Percentiles rank a stretch among this genome's conserved stretches.
Conservation (phyloP, 164 flowering plant genomes). For the Magnolia changhungtana region DNA sequence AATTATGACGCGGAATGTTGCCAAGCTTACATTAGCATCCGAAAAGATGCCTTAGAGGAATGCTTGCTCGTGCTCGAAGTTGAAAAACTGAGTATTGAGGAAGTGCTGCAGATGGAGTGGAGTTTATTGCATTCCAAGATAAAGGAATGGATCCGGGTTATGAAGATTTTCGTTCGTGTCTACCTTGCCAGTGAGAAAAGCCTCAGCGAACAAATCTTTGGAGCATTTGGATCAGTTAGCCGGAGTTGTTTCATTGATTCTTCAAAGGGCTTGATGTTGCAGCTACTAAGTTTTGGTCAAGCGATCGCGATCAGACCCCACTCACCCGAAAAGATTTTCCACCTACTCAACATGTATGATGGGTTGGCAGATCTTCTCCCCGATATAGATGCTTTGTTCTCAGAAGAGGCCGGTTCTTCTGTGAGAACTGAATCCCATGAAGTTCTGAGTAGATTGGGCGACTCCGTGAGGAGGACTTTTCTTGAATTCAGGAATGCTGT, state of each 20-base stretch:
- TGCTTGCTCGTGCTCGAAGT: slow-evolving; percentile 59
- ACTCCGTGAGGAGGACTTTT: slow-evolving; percentile 1
- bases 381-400: slow-evolving; percentile 9
- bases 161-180: slow-evolving; percentile 4
- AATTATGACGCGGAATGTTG: slow-evolving; percentile 63
- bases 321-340: background rate
- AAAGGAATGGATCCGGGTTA: slow-evolving; percentile 6
- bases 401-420: background rate
- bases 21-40: slow-evolving; percentile 48
- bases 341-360: slow-evolving; percentile 10
- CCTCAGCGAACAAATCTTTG: slow-evolving; percentile 3
- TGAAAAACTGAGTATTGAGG: slow-evolving; percentile 79
- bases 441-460: slow-evolving; percentile 7
- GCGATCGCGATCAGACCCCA: slow-evolving; percentile 6
- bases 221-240: background rate
- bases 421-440: slow-evolving; percentile 6
- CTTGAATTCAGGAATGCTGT: slow-evolving; percentile 4
- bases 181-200: slow-evolving; percentile 6
- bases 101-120: slow-evolving; percentile 33
- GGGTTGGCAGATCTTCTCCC: slow-evolving; percentile 6
- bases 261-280: slow-evolving; percentile 2
- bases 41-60: slow-evolving; percentile 72
- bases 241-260: slow-evolving; percentile 7
- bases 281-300: slow-evolving; percentile 6
- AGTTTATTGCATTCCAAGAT: background rate